Conservation (phyloP, 176 grass and related monocot species). For the Poa annua region DNA sequence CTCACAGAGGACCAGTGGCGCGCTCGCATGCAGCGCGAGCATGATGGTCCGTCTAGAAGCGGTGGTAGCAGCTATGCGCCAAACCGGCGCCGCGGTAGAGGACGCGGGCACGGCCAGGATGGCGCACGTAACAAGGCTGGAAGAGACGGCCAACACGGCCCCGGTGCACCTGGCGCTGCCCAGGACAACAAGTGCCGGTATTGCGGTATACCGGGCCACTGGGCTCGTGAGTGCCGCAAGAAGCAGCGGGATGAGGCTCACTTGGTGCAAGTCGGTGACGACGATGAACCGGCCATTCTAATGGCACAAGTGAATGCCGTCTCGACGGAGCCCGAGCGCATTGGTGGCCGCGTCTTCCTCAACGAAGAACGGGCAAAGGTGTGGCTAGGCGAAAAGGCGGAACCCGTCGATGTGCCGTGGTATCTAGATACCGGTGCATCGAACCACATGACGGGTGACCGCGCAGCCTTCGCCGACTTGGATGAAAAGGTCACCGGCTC, state of each 20-base stretch:
- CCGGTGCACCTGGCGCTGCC: too few relatives aligned
- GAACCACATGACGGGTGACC: neutral
- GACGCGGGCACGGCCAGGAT: neutral
- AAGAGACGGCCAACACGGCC: neutral
- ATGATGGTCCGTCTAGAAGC: neutral
- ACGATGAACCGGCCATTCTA: neutral
- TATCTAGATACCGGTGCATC: neutral
- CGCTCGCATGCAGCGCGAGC: neutral
- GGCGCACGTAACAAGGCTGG: neutral
- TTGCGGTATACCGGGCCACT: neutral
- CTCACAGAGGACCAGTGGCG: neutral
- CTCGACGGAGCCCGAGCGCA: neutral
- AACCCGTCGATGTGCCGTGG: neutral
- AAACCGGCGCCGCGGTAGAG: neutral
- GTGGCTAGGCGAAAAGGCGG: neutral
- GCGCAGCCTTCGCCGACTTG: too few relatives aligned
- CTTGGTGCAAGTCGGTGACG: too few relatives aligned
- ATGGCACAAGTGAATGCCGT: neutral
- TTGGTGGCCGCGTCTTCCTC: neutral
- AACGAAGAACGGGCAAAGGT: neutral
- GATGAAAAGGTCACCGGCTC: too few relatives aligned
- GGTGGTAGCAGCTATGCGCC: neutral
- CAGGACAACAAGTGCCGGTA: too few relatives aligned
- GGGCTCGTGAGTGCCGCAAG: too few relatives aligned
- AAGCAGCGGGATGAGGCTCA: too few relatives aligned